Evolutionary conservation across 1,284 basidiomycete genomes (phyloP).

Genomic region (Laetiporus sulphureus): DNA sequence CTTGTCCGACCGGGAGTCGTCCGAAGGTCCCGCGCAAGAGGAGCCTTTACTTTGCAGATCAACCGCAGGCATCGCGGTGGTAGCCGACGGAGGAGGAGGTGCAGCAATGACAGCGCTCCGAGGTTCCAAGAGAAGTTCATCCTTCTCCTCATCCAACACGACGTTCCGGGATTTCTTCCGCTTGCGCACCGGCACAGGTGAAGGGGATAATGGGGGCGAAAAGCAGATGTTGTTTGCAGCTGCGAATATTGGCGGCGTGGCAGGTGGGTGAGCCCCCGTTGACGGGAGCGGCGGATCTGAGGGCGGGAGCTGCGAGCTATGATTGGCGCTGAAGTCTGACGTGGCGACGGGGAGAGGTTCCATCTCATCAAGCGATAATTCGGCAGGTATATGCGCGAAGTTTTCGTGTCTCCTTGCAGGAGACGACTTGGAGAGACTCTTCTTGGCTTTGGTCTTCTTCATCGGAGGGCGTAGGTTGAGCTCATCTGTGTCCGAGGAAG

Average conservation of each 20-base stretch:
- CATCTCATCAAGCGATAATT: constrained; percentile 14
- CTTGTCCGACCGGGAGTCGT: too few species aligned
- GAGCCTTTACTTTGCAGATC: neutral
- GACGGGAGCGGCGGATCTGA: constrained; percentile 26
- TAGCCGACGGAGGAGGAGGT: constrained; percentile 10
- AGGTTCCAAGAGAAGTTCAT: neutral
- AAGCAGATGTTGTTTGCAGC: neutral
- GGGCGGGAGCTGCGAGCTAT: constrained; percentile 25
- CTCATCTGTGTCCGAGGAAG: constrained; percentile 26
- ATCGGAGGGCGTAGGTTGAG: constrained; percentile 14
- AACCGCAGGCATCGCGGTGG: constrained; percentile 12
- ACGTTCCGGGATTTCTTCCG: constrained; percentile 18
- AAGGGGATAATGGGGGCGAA: constrained; percentile 23
- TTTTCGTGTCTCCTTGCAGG: constrained; percentile 7
- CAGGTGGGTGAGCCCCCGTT: constrained; percentile 11
- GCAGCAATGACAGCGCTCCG: constrained; percentile 12
- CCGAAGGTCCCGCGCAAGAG: too few species aligned
- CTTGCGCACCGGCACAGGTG: constrained; percentile 19
- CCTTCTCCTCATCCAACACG: constrained; percentile 12
- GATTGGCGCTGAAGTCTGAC: constrained; percentile 18
- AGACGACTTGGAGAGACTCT: constrained; percentile 7
- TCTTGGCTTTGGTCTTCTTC: constrained; percentile 9
- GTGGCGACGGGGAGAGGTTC: constrained; percentile 22
- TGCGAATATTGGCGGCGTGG: constrained; percentile 4
- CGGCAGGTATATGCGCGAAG: constrained; percentile 4